Conservation (phyloP, 768 basidiomycete species). For the Chalciporus sphaerocephalus region DNA sequence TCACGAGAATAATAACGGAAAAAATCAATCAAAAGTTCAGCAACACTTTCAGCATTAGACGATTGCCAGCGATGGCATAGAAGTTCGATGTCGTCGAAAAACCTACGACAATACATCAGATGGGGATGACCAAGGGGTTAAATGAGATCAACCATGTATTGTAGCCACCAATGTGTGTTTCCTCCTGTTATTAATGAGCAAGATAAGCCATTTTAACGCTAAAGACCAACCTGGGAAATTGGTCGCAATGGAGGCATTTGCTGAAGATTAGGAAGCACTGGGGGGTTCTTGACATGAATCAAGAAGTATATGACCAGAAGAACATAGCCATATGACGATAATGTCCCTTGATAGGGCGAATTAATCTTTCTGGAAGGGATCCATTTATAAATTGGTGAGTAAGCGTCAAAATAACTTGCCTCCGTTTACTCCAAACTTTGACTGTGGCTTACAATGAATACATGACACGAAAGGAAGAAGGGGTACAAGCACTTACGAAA, state of each 20-base stretch:
- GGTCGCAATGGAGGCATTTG: slow-evolving; percentile 89
- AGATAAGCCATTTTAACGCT: slow-evolving; percentile 7
- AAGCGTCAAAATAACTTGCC: slow-evolving; percentile 40
- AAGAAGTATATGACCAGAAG: slow-evolving; percentile 97
- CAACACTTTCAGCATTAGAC: slow-evolving; percentile 88
- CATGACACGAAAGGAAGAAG: slow-evolving; percentile 1
- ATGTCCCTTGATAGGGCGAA: slow-evolving; percentile 93
- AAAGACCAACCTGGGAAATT: slow-evolving; percentile 61
- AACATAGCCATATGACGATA: slow-evolving; percentile 97
- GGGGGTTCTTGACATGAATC: slow-evolving; percentile 95
- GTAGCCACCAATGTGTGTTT: slow-evolving; percentile 73
- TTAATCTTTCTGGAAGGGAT: slow-evolving; percentile 81
- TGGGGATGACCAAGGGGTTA: slow-evolving; percentile 10
- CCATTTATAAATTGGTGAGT: slow-evolving; percentile 1
- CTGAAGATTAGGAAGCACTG: slow-evolving; percentile 93
- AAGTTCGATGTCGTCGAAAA: slow-evolving; percentile 96
- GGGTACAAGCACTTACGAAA: slow-evolving; percentile 72
- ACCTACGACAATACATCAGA: slow-evolving; percentile 43
- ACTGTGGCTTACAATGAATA: slow-evolving; percentile 46
- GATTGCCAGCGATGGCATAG: slow-evolving; percentile 90
- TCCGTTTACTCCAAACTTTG: slow-evolving; percentile 98
- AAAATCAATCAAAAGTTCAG: slow-evolving; percentile 94
- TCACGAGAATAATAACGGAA: slow-evolving; percentile 95
- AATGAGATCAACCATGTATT: slow-evolving; percentile 61
- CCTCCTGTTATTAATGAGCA: slow-evolving; percentile 48